Conservation (phyloP, 306 rosid genomes). For the Myrica gale region DNA sequence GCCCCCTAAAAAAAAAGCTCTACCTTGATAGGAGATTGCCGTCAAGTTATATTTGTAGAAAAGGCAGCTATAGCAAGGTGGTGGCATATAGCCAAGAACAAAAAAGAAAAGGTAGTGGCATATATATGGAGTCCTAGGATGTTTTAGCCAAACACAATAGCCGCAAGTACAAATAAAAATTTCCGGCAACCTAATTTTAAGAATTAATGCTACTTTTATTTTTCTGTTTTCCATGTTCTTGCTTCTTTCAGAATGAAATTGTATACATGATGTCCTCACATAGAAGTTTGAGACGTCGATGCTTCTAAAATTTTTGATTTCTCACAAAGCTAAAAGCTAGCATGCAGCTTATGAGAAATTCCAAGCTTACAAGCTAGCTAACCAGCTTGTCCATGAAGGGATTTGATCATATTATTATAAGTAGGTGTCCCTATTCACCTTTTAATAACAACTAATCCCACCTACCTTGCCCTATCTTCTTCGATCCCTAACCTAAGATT, state of each 20-base stretch:
- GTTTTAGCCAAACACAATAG: no score
- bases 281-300: not conserved
- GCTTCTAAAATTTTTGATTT: no score
- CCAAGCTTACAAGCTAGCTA: conserved; percentile 5
- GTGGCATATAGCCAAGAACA: no score
- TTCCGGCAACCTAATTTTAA: not conserved
- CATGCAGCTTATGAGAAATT: conserved; percentile 5
- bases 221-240: not conserved
- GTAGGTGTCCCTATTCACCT: conserved; percentile 35
- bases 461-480: conserved; percentile 28
- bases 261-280: no score
- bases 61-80: not conserved
- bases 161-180: no score
- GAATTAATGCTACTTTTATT: not conserved
- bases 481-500: conserved; percentile 10
- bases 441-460: conserved; percentile 26
- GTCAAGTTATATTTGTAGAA: conserved; percentile 6
- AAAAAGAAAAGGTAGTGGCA: no score
- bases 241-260: not conserved
- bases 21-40: not conserved
- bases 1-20: not conserved
- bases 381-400: conserved; percentile 6
- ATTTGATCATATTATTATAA: conserved; percentile 1
- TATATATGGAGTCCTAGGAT: no score
- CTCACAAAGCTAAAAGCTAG: no score